These are phyloP conservation scores for Phaeosphaeria sp. DNA, from an alignment of 2,329 filamentous ascomycete genomes.

Conservation along the genomic window DNA sequence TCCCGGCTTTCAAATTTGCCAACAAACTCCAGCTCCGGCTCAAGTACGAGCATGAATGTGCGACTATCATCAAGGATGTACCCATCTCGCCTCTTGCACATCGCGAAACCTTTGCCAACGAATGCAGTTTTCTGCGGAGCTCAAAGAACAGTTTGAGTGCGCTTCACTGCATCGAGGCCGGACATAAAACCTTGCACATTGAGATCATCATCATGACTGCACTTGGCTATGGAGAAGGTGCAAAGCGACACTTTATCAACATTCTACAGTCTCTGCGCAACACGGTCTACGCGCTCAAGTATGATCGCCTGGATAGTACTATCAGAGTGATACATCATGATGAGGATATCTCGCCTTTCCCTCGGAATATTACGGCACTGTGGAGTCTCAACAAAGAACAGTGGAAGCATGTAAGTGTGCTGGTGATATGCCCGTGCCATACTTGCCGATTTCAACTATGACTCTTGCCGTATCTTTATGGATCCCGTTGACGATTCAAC, in stretches of 20 bases:
- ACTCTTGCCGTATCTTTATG: background rate
- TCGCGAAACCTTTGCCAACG: constrained; percentile 7
- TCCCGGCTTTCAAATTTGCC: constrained; percentile 16
- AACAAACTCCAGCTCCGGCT: constrained; percentile 30
- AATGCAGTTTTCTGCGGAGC: constrained; percentile 12
- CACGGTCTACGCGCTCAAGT: constrained; percentile 24
- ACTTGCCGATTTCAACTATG: too few relatives aligned
- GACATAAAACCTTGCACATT: constrained; percentile 11
- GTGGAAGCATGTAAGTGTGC: constrained; percentile 25
- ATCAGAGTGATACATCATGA: constrained; percentile 30
- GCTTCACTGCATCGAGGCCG: background rate
- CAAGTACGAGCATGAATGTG: constrained; percentile 24
- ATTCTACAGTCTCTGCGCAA: constrained; percentile 23
- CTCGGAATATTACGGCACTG: constrained; percentile 16
- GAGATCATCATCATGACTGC: constrained; percentile 32
- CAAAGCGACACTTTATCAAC: constrained; percentile 15
- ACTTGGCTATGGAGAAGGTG: background rate
- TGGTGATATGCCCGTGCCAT: too few relatives aligned
- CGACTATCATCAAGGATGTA: background rate
- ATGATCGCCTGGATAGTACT: constrained; percentile 15
- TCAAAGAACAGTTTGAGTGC: background rate
- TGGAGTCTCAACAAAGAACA: constrained; percentile 25
- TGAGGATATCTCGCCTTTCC: constrained; percentile 18
- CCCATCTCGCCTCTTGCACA: background rate
- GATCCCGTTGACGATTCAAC: background rate